Base-by-base conservation (phyloP, 768 basidiomycete genomes). In the Termitomyces sp. region DNA sequence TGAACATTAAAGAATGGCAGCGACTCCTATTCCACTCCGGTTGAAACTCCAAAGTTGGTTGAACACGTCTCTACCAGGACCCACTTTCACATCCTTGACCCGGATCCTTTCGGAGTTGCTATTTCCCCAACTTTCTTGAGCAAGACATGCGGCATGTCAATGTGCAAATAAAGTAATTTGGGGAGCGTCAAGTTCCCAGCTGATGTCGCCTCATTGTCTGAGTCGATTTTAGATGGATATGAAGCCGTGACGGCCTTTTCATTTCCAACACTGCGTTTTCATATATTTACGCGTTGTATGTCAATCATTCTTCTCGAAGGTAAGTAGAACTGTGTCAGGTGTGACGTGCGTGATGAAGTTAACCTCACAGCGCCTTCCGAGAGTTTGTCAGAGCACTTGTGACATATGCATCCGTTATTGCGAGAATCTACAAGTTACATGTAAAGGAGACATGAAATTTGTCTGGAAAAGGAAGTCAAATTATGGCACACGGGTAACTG, bases 201-300 rank as follows among this genome's bases (percentile, higher is more conserved):
- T 34, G 5, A 44, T 2, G 30, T 14, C 11, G 42, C 51, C 51
- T 44, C 51, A 42, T 52, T 43, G 51, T 34, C 15, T 28, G 24
- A 44, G 43, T 44, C 12, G 21, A n/a, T n/a, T n/a, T 22, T 19
- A 34, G 12, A 34, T 46, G 51, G 12, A 34, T 46, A 48, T 45
- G 38, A 48, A 51, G n/a, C 19, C 41, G 53, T 55, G 62, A 58
- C 55, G 35, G 55, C 53, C 46, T 56, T 24, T 57, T 63, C 51
- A 59, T 61, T 58, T 43, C 10, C 34, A 35, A 43, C 43, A 37
- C 38, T 48, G 45, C 34, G 35, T 32, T 47, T 63, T 60, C 52
- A 60, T 62, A 47, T 56, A 12, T 5, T 5, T 14, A 41, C 41
- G 26, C 28, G 40, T 53, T 51, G 42, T 19, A 51, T 55, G 30